phyloP scores from a whole-genome alignment of 305 asterid genomes.

The Rubia balearica region DNA sequence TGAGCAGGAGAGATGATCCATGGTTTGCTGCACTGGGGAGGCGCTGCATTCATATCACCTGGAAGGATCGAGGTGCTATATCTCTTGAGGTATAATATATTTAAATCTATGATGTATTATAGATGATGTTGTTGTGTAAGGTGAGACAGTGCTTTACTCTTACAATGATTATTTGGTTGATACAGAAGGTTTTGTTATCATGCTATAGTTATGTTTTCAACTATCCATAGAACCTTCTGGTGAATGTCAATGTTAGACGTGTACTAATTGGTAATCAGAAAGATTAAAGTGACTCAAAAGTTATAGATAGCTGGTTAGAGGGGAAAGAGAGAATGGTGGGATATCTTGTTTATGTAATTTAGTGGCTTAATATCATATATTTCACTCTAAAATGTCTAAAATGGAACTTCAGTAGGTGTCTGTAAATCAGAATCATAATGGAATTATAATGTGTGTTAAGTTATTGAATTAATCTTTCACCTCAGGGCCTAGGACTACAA shows the following conservation, averaged over 20 bases:
- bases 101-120: background rate
- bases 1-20: conserved; percentile 66
- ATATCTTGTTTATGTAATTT: background rate
- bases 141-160: background rate
- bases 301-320: background rate
- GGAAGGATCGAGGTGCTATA: conserved; percentile 92
- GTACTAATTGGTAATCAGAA: background rate
- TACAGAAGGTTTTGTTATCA: background rate
- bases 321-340: background rate
- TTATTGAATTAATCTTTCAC: conserved; percentile 17
- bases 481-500: conserved; percentile 76
- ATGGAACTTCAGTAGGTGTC: background rate
- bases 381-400: background rate
- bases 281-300: background rate
- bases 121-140: background rate
- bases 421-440: background rate
- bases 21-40: conserved; percentile 84
- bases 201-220: background rate
- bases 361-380: background rate
- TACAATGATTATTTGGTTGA: background rate
- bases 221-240: background rate
- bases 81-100: conserved; percentile 65
- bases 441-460: background rate
- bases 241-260: background rate
- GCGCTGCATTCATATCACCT: conserved; percentile 88